A percentile compares a stretch with the other conserved stretches of the same genome.
These are phyloP conservation scores for Ailanthus altissimus DNA, from an alignment of 345 rosid genomes.

Conservation along the genomic window DNA sequence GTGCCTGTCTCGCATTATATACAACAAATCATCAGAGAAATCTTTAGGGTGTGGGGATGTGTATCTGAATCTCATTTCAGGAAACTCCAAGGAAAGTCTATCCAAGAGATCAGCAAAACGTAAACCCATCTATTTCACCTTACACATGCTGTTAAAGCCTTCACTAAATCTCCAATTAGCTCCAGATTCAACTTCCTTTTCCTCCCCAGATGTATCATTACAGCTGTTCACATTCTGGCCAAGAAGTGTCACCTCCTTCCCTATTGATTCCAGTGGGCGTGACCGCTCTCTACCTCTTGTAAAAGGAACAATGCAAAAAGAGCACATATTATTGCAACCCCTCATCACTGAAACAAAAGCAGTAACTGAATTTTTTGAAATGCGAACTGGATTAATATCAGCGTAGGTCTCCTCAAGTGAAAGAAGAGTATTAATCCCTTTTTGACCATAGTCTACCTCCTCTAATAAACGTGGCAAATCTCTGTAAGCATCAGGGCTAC, in stretches of 20 bases:
- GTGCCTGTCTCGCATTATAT: constrained; percentile 75
- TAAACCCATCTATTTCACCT: constrained; percentile 75
- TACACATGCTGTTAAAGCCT: constrained; percentile 83
- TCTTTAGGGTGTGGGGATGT: constrained; percentile 98
- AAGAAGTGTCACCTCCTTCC: constrained; percentile 83
- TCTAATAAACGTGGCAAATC: constrained; percentile 80
- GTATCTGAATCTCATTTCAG: constrained; percentile 96
- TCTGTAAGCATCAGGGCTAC: constrained; percentile 95
- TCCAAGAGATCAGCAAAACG: constrained; percentile 92
- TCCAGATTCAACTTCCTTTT: constrained; percentile 66
- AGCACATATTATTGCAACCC: constrained; percentile 98
- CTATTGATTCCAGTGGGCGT: constrained; percentile 84
- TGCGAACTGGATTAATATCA: constrained; percentile 75
- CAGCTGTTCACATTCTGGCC: constrained; percentile 98
- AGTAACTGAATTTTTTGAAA: constrained; percentile 59
- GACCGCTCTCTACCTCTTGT: constrained; percentile 95
- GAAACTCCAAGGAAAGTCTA: constrained; percentile 73
- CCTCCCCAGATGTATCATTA: constrained; percentile 63
- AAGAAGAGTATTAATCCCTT: constrained; percentile 91
- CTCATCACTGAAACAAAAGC: constrained; percentile 96
- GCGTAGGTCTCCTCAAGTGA: constrained; percentile 97
- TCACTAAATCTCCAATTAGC: constrained; percentile 71
- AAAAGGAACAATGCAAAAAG: constrained; percentile 94
- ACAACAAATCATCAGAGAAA: constrained; percentile 77
- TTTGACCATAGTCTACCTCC: constrained; percentile 89